Evolutionary conservation across 129 eudicot genomes (phyloP), one percentile per base, ranked within the genome.

Genomic region (Deinandra increscens): DNA sequence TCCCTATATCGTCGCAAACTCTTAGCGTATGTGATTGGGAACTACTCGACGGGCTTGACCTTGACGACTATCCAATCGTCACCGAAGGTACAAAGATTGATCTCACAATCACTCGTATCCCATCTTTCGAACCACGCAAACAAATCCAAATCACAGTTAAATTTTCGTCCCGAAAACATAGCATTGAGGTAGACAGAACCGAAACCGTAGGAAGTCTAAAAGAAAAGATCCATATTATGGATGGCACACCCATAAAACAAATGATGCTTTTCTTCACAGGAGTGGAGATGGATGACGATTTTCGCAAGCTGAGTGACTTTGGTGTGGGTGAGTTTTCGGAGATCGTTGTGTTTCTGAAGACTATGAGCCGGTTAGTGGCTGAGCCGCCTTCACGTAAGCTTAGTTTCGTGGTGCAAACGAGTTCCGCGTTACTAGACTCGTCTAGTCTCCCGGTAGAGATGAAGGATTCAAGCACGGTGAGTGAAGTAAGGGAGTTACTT

Each of bases 181-280:
- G 66, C 49, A 75, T 92, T 45, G 96, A 86, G 20, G 80, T 85
- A 6, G 96, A 88, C 14, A 39, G 15, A 63, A 79, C 83, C 14
- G 98, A 92, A 75, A 92, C 98, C 0, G 89, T 92, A 7, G 67
- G 87, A 54, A 92, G 96, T 80, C 75, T 92, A 23, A 92, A 88
- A 74, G 98, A 92, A 55, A 92, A 88, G 55, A 89, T 92, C 72
- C 98, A 92, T 59, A 86, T 92, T 12, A 34, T 88, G 11, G 95
- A 88, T 26, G 95, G 91, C 9, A 92, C 98, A 5, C 91, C 98
- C 0, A 88, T 92, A 3, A 83, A 80, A 55, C 81, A 95, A 71
- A 88, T 92, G 98, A 37, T 74, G 5, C 78, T 92, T 7, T 81
- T 45, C 69, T 82, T 72, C 23, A 66, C 78, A 0, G 96, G 89